phyloP scores from a whole-genome alignment of 148 eudicot species.

The Oxyria digyna region DNA sequence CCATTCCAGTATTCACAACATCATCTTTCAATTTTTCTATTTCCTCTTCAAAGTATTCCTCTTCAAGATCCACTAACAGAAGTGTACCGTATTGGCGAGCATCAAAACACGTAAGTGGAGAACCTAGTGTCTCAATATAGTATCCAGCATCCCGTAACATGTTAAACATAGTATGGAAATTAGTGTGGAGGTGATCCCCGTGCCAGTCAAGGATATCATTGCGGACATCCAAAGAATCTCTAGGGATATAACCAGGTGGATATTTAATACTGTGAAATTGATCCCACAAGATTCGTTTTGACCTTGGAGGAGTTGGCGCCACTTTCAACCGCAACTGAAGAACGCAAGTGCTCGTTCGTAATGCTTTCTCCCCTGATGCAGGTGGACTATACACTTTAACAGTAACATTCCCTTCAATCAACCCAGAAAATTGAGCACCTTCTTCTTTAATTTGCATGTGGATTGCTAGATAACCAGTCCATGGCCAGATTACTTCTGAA shows the following conservation, averaged over 20 bases:
- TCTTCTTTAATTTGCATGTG: conserved; percentile 98
- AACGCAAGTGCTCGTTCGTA: conserved; percentile 60
- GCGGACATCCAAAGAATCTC: conserved; percentile 96
- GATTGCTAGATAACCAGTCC: conserved; percentile 91
- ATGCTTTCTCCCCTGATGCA: conserved; percentile 54
- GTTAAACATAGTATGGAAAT: conserved; percentile 87
- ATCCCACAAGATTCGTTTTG: conserved; percentile 81
- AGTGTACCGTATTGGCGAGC: conserved; percentile 91
- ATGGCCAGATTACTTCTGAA: conserved; percentile 93
- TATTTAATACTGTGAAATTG: conserved; percentile 93
- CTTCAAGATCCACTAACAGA: conserved; percentile 95
- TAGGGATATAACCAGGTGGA: conserved; percentile 95
- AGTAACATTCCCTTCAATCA: conserved; percentile 85
- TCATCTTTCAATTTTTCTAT: conserved; percentile 72
- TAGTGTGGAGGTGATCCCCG: conserved; percentile 96
- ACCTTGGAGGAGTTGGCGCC: conserved; percentile 82
- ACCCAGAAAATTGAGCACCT: conserved; percentile 76
- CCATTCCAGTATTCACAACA: conserved; percentile 59
- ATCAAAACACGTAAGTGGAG: conserved; percentile 97
- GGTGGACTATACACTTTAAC: conserved; percentile 72
- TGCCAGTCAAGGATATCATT: conserved; percentile 99
- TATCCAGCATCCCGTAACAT: conserved; percentile 94
- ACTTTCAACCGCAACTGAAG: conserved; percentile 72
- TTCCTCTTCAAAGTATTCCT: conserved; percentile 85
- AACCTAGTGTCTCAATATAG: conserved; percentile 86